A percentile compares a stretch with the other conserved stretches of the same genome.
phyloP scores from a whole-genome alignment of 768 basidiomycete species.

The Gymnopilus dilepis region DNA sequence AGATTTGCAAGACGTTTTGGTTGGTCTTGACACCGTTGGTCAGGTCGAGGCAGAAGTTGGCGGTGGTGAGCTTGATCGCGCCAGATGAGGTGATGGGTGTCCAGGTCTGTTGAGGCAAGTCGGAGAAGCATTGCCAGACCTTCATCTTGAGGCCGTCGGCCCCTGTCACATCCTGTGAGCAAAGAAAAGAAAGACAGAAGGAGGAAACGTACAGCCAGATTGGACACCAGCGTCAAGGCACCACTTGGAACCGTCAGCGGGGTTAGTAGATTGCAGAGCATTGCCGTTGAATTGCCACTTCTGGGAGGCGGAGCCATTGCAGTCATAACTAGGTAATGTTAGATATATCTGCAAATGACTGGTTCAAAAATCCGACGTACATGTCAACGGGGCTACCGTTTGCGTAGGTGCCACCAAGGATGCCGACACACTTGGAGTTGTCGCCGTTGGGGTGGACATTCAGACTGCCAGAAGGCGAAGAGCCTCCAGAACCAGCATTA shows the following conservation, averaged over 20 bases:
- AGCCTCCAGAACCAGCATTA: conserved; percentile 3
- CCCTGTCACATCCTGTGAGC: background rate
- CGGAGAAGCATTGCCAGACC: conserved; percentile 15
- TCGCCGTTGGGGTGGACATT: conserved; percentile 14
- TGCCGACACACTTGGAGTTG: conserved; percentile 12
- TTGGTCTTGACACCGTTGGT: conserved; percentile 12
- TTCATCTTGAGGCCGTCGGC: conserved; percentile 13
- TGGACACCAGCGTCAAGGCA: conserved; percentile 18
- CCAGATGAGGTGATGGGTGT: conserved; percentile 10
- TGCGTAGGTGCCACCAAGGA: conserved; percentile 11
- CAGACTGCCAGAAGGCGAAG: background rate
- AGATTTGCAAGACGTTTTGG: conserved; percentile 9
- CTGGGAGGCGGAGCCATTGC: conserved; percentile 10
- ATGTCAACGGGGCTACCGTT: conserved; percentile 9
- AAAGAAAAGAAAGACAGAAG: background rate
- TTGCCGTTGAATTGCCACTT: conserved; percentile 15
- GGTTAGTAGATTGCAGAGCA: conserved; percentile 3
- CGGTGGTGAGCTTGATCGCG: conserved; percentile 5
- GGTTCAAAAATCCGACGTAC: background rate
- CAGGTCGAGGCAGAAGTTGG: conserved; percentile 16
- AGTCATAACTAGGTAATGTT: conserved; percentile 10
- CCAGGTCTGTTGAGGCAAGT: conserved; percentile 16
- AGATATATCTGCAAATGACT: background rate
- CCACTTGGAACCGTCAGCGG: conserved; percentile 9
- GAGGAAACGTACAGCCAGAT: background rate